phyloP scores from a whole-genome alignment of 148 eudicot species.

The Agrostemma githago region DNA sequence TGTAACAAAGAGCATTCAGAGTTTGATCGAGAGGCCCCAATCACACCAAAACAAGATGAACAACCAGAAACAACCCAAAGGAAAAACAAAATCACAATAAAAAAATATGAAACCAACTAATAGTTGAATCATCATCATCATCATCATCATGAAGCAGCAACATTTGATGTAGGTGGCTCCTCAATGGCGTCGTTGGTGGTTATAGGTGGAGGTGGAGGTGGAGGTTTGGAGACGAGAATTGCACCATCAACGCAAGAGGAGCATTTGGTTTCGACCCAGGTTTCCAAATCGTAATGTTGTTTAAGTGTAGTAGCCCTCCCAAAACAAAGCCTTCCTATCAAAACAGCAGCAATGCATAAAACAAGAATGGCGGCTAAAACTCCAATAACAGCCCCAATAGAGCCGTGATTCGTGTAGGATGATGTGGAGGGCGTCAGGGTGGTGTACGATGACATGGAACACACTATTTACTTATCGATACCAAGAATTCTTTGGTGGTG shows the following conservation, averaged over 20 bases:
- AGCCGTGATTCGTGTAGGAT: slow-evolving; percentile 28
- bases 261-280: slow-evolving; percentile 30
- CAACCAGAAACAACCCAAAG: neutral
- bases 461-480: neutral
- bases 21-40: too few species aligned
- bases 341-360: slow-evolving; percentile 24
- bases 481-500: too few species aligned
- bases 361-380: slow-evolving; percentile 38
- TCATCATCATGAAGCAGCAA: neutral
- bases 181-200: neutral
- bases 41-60: neutral
- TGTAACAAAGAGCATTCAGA: too few species aligned
- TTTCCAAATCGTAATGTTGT: slow-evolving; percentile 34
- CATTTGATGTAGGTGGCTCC: neutral
- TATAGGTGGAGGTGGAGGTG: neutral
- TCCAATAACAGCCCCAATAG: slow-evolving; percentile 51
- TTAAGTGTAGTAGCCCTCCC: slow-evolving; percentile 32
- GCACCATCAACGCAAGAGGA: slow-evolving; percentile 35
- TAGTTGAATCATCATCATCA: neutral
- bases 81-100: neutral
- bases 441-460: slow-evolving; percentile 11
- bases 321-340: slow-evolving; percentile 46
- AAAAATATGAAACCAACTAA: neutral
- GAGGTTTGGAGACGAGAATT: slow-evolving; percentile 1
- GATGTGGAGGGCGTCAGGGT: slow-evolving; percentile 2